Base-by-base conservation (phyloP, 2,329 filamentous ascomycete species). In the Beauveria sp. region DNA sequence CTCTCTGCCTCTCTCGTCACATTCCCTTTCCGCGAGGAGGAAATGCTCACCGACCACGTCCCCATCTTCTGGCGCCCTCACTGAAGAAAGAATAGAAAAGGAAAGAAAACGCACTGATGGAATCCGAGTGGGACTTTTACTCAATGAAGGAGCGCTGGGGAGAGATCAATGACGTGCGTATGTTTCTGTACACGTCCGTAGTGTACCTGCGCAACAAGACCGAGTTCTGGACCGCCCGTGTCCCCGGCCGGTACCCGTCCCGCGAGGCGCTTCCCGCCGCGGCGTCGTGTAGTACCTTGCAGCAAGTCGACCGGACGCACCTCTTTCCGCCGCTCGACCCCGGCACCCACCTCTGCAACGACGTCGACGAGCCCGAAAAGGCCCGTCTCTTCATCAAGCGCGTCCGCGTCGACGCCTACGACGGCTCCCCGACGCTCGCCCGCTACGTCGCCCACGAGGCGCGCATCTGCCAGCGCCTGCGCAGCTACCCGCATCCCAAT, bases 81-180 rank as follows among this genome's bases (percentile, higher is more conserved):
- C 34, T 37, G 34, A 37, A 37, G 12, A 34, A 12, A 37, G 2
- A 6, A 16, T 2, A 30, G 2, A 37, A 34, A 12, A 37, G 2
- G 3, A 16, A 2, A 30, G 2, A 37, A 26, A 6, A 5, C 34
- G 16, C 22, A 22, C 20, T 16, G 6, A 40, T 48, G 55, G 55
- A 48, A 26, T 26, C 52, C 4, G 37, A 54, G 10, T 54, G 52
- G 34, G 54, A 55, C 16, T 37, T 30, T 3, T n/a, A 43, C 46
- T 58, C 55, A 2, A 58, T 51, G 24, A 43, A 41, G 22, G 55
- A 58, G n/a, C 46, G 46, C 18, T 58, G 55, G 55, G 46, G 55
- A 7, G 46, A 50, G 2, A 51, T 58, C 20, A 2, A 18, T n/a
- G 55, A 24, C 22, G 55, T 51, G n/a, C 46, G 18, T 10, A 51